Conservation (phyloP, 148 eudicot genomes). For the Diospyros kaki region DNA sequence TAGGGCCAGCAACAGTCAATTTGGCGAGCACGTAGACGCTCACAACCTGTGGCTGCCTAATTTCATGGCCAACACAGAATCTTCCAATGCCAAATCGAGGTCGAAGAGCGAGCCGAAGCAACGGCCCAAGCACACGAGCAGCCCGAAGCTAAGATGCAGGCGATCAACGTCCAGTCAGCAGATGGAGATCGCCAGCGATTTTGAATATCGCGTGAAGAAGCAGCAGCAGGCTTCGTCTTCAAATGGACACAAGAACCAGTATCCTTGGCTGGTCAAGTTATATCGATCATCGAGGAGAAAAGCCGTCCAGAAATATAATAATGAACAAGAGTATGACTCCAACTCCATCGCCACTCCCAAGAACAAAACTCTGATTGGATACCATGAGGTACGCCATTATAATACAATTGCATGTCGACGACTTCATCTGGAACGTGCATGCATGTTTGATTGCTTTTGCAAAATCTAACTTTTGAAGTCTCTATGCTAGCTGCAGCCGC, state of each 20-base stretch:
- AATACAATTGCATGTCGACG: no score
- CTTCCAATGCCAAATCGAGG: constrained; percentile 38
- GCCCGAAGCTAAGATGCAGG: constrained; percentile 11
- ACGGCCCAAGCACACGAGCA: constrained; percentile 19
- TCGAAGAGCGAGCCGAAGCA: constrained; percentile 42
- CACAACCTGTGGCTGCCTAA: constrained; percentile 18
- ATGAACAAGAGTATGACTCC: constrained; percentile 4
- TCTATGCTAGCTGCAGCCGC: constrained; percentile 18
- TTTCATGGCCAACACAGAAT: constrained; percentile 42
- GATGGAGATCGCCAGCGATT: neutral
- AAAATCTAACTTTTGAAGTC: neutral
- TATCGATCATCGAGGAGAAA: constrained; percentile 20
- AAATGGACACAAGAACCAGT: constrained; percentile 16
- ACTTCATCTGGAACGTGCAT: no score
- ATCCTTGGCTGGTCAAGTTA: constrained; percentile 30
- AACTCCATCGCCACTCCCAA: neutral
- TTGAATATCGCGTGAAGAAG: no score
- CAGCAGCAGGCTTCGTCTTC: neutral
- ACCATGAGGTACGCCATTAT: neutral
- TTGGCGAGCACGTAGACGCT: constrained; percentile 7
- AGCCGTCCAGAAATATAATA: constrained; percentile 12
- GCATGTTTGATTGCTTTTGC: neutral
- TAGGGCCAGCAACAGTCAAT: constrained; percentile 9
- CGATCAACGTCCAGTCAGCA: constrained; percentile 25
- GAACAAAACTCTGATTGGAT: constrained; percentile 9